phyloP scores from a whole-genome alignment of 768 basidiomycete species.

The Xanthoconium stramineum region DNA sequence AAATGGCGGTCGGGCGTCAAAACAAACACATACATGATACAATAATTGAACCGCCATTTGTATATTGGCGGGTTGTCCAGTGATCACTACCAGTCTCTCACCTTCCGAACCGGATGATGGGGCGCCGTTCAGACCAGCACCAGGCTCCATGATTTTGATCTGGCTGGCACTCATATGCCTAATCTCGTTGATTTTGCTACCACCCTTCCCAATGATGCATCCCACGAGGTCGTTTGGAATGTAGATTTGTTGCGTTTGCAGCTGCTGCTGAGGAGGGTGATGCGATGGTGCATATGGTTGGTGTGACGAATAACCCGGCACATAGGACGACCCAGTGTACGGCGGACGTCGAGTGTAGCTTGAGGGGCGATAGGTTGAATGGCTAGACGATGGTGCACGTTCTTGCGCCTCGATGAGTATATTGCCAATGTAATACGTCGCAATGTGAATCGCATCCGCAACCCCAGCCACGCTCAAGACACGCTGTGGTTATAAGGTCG shows the following conservation, averaged over 20 bases:
- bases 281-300: conserved; percentile 49
- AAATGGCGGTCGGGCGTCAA: conserved; percentile 1
- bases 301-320: conserved; percentile 54
- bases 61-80: conserved; percentile 91
- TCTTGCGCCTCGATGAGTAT: conserved; percentile 94
- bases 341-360: conserved; percentile 49
- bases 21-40: conserved; percentile 61
- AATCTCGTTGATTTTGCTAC: conserved; percentile 98
- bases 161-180: conserved; percentile 92
- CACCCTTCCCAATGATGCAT: conserved; percentile 97
- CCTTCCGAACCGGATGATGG: conserved; percentile 76
- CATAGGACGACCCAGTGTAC: conserved; percentile 60
- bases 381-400: conserved; percentile 66
- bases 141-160: conserved; percentile 99
- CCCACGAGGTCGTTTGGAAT: conserved; percentile 98
- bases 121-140: conserved; percentile 71
- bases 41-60: conserved; percentile 94
- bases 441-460: conserved; percentile 98
- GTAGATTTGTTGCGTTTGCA: conserved; percentile 97
- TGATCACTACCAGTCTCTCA: conserved; percentile 93
- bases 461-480: conserved; percentile 98
- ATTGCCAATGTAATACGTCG: conserved; percentile 98
- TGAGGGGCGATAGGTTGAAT: conserved; percentile 62
- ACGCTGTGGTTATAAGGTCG: conserved; percentile 52
- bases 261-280: conserved; percentile 66